These are phyloP conservation scores for Xylariaceae sp. DNA, from an alignment of 2,329 filamentous ascomycete species.

Conservation along the genomic window DNA sequence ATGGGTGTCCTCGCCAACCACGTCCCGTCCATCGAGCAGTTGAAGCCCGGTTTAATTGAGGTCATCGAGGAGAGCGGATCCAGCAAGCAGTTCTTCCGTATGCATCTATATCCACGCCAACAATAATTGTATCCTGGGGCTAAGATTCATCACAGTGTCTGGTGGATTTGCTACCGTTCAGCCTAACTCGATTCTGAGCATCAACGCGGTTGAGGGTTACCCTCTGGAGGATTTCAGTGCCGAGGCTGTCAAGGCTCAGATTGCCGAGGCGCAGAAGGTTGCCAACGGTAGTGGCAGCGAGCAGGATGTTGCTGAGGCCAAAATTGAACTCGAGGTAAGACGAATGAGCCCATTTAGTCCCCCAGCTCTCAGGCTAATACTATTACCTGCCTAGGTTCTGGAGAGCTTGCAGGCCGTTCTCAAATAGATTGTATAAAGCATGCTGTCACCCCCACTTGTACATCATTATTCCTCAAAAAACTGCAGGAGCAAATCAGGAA, in stretches of 20 bases:
- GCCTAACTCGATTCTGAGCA: slow-evolving; percentile 90
- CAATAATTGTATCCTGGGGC: slow-evolving; percentile 3
- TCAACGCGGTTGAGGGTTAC: slow-evolving; percentile 97
- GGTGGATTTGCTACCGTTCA: slow-evolving; percentile 97
- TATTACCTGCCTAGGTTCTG: slow-evolving; percentile 56
- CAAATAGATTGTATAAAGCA: slow-evolving; percentile 63
- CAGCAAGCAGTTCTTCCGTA: slow-evolving; percentile 98
- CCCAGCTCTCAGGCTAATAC: slow-evolving; percentile 33
- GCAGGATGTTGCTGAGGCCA: slow-evolving; percentile 96
- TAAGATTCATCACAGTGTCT: slow-evolving; percentile 60
- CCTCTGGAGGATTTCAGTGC: slow-evolving; percentile 93
- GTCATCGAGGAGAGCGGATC: slow-evolving; percentile 87
- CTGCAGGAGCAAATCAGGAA: slow-evolving; percentile 23
- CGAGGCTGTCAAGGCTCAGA: slow-evolving; percentile 84
- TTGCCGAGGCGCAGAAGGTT: slow-evolving; percentile 94
- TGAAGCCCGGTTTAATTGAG: slow-evolving; percentile 94
- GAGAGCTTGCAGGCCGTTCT: slow-evolving; percentile 77
- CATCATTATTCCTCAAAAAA: slow-evolving; percentile 34
- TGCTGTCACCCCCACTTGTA: slow-evolving; percentile 33
- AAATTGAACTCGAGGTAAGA: slow-evolving; percentile 94
- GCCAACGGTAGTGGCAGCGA: slow-evolving; percentile 86
- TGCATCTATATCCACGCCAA: slow-evolving; percentile 36
- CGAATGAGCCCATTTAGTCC: slow-evolving; percentile 1
- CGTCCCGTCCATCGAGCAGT: slow-evolving; percentile 97
- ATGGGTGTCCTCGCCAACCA: slow-evolving; percentile 99